Evolutionary conservation across 352 stramenopile species (phyloP).

Genomic region (Globisporangium perplexum): DNA sequence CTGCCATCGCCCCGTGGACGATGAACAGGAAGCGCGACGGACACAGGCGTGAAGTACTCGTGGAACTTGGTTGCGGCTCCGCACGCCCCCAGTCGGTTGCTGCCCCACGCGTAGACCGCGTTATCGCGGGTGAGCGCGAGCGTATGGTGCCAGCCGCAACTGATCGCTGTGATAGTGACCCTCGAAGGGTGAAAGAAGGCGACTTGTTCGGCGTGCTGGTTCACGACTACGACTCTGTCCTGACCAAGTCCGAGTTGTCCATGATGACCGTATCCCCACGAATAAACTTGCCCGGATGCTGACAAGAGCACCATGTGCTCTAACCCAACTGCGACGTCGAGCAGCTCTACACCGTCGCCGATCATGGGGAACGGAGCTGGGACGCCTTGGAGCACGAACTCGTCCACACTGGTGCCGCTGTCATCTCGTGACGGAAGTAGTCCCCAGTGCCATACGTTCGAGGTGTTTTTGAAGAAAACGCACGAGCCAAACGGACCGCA

Average conservation of each 20-base stretch:
- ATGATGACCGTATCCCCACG: constrained; percentile 24
- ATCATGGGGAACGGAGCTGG: constrained; percentile 13
- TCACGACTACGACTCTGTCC: constrained; percentile 8
- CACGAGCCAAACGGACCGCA: constrained; percentile 34
- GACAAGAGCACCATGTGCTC: constrained; percentile 27
- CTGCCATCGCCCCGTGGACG: background rate
- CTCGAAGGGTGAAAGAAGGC: constrained; percentile 17
- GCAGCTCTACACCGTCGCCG: constrained; percentile 10
- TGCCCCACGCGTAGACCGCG: constrained; percentile 31
- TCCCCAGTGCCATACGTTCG: constrained; percentile 29
- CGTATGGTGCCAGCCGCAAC: constrained; percentile 31
- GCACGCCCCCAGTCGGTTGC: constrained; percentile 29
- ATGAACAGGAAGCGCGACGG: constrained; percentile 16
- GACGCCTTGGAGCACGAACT: constrained; percentile 12
- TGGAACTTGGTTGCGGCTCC: constrained; percentile 38
- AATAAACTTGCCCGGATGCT: constrained; percentile 21
- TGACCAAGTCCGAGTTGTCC: constrained; percentile 34
- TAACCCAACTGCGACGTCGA: constrained; percentile 20
- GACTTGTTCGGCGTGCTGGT: constrained; percentile 14
- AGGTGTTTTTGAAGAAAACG: constrained; percentile 14
- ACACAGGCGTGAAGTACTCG: constrained; percentile 33
- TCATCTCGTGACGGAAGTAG: constrained; percentile 13
- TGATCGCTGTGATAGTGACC: constrained; percentile 16
- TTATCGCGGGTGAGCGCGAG: constrained; percentile 19
- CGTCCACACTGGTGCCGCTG: background rate